Conservation (phyloP, 495 filamentous ascomycete species). For the Hypomontagnella submonticulosa region DNA sequence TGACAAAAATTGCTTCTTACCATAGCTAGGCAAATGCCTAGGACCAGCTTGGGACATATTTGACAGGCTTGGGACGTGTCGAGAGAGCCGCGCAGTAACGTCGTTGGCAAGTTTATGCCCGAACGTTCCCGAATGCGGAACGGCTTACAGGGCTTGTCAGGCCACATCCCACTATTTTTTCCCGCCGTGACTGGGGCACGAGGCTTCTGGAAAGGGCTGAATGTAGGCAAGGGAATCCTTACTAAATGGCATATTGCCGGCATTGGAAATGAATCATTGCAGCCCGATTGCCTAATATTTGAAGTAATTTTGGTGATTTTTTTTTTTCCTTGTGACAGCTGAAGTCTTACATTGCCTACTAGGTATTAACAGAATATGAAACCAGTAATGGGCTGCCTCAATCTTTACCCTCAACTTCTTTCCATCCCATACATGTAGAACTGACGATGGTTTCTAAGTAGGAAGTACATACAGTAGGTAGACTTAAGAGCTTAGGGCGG, state of each 20-base stretch:
- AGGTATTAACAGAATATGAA: too few species aligned
- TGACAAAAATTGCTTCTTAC: slow-evolving; percentile 20
- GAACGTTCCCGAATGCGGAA: slow-evolving; percentile 42
- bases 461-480: too few species aligned
- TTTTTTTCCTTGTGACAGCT: background rate
- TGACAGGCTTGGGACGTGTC: slow-evolving; percentile 2
- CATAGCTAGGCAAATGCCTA: background rate
- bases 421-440: too few species aligned
- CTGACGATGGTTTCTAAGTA: too few species aligned
- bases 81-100: slow-evolving; percentile 18
- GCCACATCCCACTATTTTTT: slow-evolving; percentile 44
- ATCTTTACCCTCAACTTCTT: too few species aligned
- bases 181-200: slow-evolving; percentile 14
- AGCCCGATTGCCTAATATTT: slow-evolving; percentile 1
- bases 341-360: too few species aligned
- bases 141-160: slow-evolving; percentile 40
- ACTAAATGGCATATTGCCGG: slow-evolving; percentile 32
- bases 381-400: too few species aligned
- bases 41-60: background rate
- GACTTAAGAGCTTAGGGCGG: too few species aligned
- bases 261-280: slow-evolving; percentile 23
- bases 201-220: slow-evolving; percentile 42
- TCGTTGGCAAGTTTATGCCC: slow-evolving; percentile 37
- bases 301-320: background rate
- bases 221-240: slow-evolving; percentile 19